Conservation (phyloP, 768 basidiomycete genomes). For the Gymnopilus junonius region DNA sequence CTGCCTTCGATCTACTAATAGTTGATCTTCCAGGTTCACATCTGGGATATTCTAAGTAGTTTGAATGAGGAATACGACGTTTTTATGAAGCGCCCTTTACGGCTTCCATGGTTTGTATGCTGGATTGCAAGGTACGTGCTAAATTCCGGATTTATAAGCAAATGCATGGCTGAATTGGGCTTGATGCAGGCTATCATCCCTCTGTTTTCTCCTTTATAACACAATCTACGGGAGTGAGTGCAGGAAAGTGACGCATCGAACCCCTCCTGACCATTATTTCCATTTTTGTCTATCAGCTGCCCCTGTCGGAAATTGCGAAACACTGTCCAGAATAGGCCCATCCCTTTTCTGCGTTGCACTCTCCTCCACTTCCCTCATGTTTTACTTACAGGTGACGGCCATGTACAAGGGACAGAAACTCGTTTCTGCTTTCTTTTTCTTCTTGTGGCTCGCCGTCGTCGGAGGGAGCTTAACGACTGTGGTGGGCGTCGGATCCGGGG, state of each 20-base stretch:
- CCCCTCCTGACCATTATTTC: not conserved
- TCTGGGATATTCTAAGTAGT: slow-evolving; percentile 12
- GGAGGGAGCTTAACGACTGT: not conserved
- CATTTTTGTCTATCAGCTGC: not conserved
- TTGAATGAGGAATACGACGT: slow-evolving; percentile 4
- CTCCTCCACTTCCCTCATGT: slow-evolving; percentile 9
- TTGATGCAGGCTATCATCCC: not conserved
- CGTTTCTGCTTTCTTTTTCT: slow-evolving; percentile 8
- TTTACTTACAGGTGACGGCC: slow-evolving; percentile 12
- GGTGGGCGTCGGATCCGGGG: not conserved
- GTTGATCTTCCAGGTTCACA: not conserved
- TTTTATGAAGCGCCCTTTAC: not conserved
- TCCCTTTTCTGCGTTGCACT: not conserved
- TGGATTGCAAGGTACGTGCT: slow-evolving; percentile 1
- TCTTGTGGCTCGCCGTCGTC: slow-evolving; percentile 8
- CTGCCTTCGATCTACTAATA: not conserved
- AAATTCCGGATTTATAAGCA: not conserved
- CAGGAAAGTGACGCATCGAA: not conserved
- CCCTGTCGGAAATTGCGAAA: not conserved
- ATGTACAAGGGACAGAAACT: slow-evolving; percentile 1
- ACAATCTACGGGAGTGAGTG: not conserved
- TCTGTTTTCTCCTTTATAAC: not conserved
- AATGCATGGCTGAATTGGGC: not conserved
- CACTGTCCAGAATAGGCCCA: not conserved
- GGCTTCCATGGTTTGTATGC: not conserved